Evolutionary conservation across 2,329 filamentous ascomycete genomes (phyloP).

Genomic region (Curvularia sp.): DNA sequence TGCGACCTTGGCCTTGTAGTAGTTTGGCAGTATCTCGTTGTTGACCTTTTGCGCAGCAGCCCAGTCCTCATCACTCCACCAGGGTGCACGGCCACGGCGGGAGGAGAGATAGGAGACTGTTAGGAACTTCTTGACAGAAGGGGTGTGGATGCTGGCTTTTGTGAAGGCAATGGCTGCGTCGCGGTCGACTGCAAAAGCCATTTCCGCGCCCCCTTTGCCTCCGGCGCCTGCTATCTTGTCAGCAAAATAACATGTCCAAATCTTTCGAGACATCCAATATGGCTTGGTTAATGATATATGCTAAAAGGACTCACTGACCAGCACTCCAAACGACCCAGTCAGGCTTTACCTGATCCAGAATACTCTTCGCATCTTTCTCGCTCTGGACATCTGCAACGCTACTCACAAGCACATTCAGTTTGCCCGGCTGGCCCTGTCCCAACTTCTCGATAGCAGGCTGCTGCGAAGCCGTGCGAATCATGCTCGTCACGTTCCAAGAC

Average conservation of each 20-base stretch:
- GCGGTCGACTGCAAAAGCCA: slow-evolving; percentile 61
- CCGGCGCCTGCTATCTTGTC: slow-evolving; percentile 55
- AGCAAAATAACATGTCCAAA: background rate
- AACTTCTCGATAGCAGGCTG: slow-evolving; percentile 68
- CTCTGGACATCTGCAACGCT: slow-evolving; percentile 75
- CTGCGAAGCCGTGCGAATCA: slow-evolving; percentile 77
- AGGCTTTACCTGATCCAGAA: slow-evolving; percentile 67
- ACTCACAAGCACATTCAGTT: slow-evolving; percentile 71
- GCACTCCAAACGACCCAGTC: slow-evolving; percentile 75
- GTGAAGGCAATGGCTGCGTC: slow-evolving; percentile 64
- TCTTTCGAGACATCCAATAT: background rate
- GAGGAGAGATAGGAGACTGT: slow-evolving; percentile 62
- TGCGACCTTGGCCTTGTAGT: slow-evolving; percentile 62
- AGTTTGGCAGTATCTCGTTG: slow-evolving; percentile 58
- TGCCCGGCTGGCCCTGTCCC: slow-evolving; percentile 65
- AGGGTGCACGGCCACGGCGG: slow-evolving; percentile 56
- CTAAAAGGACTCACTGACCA: slow-evolving; percentile 53
- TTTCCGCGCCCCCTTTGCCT: slow-evolving; percentile 59
- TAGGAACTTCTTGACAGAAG: slow-evolving; percentile 60
- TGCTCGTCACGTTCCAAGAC: slow-evolving; percentile 77
- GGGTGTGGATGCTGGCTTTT: slow-evolving; percentile 54
- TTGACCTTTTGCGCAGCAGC: slow-evolving; percentile 55
- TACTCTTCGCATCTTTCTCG: slow-evolving; percentile 65
- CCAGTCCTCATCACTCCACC: slow-evolving; percentile 61
- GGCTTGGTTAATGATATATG: background rate